Conservation (phyloP, 371 early-diverging fungal genomes). For the Parasitella parasitica region DNA sequence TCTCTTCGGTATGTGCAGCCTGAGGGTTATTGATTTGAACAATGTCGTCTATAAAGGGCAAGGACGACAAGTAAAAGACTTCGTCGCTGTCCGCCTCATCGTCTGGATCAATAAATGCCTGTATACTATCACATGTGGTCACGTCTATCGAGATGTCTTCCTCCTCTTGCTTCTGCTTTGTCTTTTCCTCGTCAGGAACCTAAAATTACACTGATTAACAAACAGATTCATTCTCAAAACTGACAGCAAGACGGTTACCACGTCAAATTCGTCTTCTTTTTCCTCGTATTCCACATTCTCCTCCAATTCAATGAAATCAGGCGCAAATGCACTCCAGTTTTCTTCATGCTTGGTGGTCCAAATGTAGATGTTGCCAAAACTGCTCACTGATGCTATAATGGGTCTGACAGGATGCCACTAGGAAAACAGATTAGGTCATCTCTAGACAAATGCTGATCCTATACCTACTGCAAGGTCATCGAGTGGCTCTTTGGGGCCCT, state of each 20-base stretch:
- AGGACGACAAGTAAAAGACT: constrained; percentile 33
- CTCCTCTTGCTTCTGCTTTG: constrained; percentile 51
- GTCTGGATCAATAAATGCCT: constrained; percentile 68
- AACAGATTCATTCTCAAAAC: neutral
- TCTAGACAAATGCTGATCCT: neutral
- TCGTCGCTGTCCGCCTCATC: constrained; percentile 53
- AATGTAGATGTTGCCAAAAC: constrained; percentile 78
- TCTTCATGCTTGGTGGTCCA: constrained; percentile 87
- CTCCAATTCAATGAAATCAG: constrained; percentile 87
- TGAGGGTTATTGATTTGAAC: neutral
- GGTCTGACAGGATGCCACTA: constrained; percentile 91
- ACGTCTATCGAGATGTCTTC: constrained; percentile 62
- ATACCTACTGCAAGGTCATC: constrained; percentile 75
- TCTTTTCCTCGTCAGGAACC: constrained; percentile 52
- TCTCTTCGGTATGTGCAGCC: neutral
- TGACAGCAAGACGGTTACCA: constrained; percentile 37
- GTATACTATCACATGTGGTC: constrained; percentile 62
- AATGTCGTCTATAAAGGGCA: constrained; percentile 15
- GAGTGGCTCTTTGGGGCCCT: constrained; percentile 89
- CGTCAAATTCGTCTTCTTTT: constrained; percentile 92
- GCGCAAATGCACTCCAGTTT: constrained; percentile 93
- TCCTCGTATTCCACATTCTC: constrained; percentile 92
- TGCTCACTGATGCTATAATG: constrained; percentile 80
- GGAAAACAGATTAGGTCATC: neutral
- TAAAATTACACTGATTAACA: neutral